Percentiles rank a stretch among this genome's conserved stretches.
phyloP scores from a whole-genome alignment of 1,139 yeast species.

The Komagataea norvegica region DNA sequence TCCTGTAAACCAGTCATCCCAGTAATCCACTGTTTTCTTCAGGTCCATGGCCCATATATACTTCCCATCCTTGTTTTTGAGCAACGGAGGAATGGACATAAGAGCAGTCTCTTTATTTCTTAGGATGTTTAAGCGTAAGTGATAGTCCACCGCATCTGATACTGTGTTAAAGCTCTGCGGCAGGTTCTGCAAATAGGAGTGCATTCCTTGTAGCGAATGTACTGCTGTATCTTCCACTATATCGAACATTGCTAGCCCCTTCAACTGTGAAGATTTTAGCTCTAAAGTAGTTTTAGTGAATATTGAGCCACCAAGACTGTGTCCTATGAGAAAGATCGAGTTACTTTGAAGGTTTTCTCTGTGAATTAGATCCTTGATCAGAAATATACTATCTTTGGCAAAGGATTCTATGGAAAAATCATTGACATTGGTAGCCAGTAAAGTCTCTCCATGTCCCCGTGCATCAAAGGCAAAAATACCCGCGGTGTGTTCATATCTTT shows the following conservation, averaged over 20 bases:
- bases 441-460: constrained; percentile 74
- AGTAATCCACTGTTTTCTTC: constrained; percentile 52
- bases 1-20: constrained; percentile 79
- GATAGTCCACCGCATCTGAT: constrained; percentile 79
- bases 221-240: constrained; percentile 93
- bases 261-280: constrained; percentile 33
- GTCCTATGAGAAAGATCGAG: constrained; percentile 66
- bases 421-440: constrained; percentile 27
- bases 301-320: constrained; percentile 89
- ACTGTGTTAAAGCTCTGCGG: constrained; percentile 54
- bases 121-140: constrained; percentile 48
- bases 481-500: constrained; percentile 27
- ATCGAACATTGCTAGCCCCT: constrained; percentile 76
- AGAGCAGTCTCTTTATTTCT: constrained; percentile 58
- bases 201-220: constrained; percentile 63
- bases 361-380: constrained; percentile 39
- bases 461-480: constrained; percentile 73
- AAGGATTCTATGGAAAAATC: constrained; percentile 51
- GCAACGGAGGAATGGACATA: constrained; percentile 71
- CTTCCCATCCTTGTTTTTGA: constrained; percentile 30
- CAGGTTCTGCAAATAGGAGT: constrained; percentile 51
- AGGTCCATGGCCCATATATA: constrained; percentile 65
- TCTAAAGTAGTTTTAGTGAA: constrained; percentile 45
- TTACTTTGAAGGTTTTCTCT: constrained; percentile 23
- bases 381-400: constrained; percentile 49